Evolutionary conservation across 257 asterid genomes (phyloP).

Genomic region (Leptodermis oblonga): DNA sequence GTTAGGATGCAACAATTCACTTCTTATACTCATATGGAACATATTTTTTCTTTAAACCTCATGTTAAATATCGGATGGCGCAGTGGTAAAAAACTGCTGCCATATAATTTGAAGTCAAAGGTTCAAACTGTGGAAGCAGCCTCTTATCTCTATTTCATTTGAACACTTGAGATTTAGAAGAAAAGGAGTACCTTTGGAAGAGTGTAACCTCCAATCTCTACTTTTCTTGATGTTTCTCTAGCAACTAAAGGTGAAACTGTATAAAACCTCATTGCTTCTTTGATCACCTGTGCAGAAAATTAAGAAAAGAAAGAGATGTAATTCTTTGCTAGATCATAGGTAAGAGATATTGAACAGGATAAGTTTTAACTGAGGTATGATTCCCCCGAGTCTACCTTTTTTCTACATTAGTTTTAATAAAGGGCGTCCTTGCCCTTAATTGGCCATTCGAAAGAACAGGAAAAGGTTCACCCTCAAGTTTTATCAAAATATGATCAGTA

Average conservation of each 20-base stretch:
- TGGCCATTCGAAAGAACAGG: neutral
- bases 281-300: constrained; percentile 57
- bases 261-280: constrained; percentile 93
- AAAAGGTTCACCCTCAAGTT: neutral
- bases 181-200: constrained; percentile 66
- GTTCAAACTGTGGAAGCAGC: too few relatives aligned
- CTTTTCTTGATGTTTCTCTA: constrained; percentile 74
- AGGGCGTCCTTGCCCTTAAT: too few relatives aligned
- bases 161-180: neutral
- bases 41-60: neutral
- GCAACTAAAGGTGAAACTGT: constrained; percentile 88
- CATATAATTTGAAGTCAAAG: neutral
- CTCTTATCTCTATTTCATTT: too few relatives aligned
- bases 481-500: neutral
- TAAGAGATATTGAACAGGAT: neutral
- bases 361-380: too few relatives aligned
- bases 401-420: too few relatives aligned
- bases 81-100: too few relatives aligned
- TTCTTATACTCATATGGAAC: neutral
- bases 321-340: too few relatives aligned
- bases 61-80: neutral
- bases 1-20: constrained; percentile 2
- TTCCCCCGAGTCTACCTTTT: too few relatives aligned
- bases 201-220: constrained; percentile 76
- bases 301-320: neutral